Conservation (phyloP, 306 rosid species). For the Vigna mungo region DNA sequence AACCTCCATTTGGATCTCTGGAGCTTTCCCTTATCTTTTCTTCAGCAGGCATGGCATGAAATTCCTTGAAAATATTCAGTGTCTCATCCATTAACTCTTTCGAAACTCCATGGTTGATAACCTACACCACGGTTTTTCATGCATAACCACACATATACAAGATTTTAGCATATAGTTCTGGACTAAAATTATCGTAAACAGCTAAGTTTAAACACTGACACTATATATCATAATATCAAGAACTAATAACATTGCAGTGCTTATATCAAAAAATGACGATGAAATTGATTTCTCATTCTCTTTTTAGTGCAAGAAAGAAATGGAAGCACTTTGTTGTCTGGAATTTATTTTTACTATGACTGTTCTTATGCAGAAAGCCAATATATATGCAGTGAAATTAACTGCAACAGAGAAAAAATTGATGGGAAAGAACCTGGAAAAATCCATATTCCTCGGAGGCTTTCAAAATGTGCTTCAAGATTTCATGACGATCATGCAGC, state of each 20-base stretch:
- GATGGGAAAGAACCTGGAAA: conserved; percentile 61
- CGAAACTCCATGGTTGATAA: conserved; percentile 47
- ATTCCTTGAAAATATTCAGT: conserved; percentile 57
- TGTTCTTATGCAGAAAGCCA: not conserved
- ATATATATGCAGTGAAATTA: not conserved
- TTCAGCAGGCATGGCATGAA: conserved; percentile 56
- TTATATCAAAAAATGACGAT: not conserved
- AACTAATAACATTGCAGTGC: no score
- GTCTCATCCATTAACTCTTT: conserved; percentile 54
- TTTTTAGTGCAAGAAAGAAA: no score
- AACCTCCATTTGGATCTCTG: conserved; percentile 58
- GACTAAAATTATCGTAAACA: no score
- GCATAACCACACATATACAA: not conserved
- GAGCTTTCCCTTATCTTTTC: conserved; percentile 69
- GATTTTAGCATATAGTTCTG: no score
- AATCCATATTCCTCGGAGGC: conserved; percentile 68
- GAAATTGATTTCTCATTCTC: no score
- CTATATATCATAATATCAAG: no score
- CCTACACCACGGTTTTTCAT: conserved; percentile 23
- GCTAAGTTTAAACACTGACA: no score
- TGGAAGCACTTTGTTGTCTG: no score
- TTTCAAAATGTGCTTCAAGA: conserved; percentile 49
- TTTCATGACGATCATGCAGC: conserved; percentile 34
- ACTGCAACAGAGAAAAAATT: not conserved
- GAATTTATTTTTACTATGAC: no score